Conservation (phyloP, 257 asterid genomes). For the Echium plantagineum region DNA sequence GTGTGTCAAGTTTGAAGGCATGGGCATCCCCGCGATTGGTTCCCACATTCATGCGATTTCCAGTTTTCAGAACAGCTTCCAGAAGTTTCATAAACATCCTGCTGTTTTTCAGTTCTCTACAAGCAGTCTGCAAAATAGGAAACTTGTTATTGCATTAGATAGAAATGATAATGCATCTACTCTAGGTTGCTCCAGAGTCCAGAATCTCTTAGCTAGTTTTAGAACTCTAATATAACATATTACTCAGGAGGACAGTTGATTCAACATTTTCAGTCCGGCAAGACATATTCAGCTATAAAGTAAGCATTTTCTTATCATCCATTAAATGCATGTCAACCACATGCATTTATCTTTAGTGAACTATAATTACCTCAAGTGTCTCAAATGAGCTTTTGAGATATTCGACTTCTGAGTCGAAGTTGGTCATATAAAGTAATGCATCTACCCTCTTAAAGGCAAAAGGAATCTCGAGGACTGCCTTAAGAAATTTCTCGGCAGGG, state of each 20-base stretch:
- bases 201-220: too few species aligned
- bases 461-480: slow-evolving; percentile 61
- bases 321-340: background rate
- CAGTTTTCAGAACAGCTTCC: slow-evolving; percentile 80
- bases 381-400: slow-evolving; percentile 60
- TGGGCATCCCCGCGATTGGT: slow-evolving; percentile 72
- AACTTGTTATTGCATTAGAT: background rate
- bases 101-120: slow-evolving; percentile 66
- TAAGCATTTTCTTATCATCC: too few species aligned
- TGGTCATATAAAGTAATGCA: slow-evolving; percentile 63
- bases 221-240: too few species aligned
- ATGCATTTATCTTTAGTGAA: background rate
- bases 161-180: background rate
- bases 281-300: too few species aligned
- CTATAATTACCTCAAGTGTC: slow-evolving; percentile 56
- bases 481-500: slow-evolving; percentile 68
- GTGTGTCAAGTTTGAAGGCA: slow-evolving; percentile 77
- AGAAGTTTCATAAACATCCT: slow-evolving; percentile 65
- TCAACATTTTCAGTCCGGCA: too few species aligned
- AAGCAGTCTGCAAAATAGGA: slow-evolving; percentile 48
- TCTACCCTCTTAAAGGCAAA: slow-evolving; percentile 70
- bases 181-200: too few species aligned
- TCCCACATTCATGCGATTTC: slow-evolving; percentile 71
- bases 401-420: slow-evolving; percentile 57
- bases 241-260: too few species aligned